Conservation (phyloP, 1,284 basidiomycete species). For the Cerrena zonata region DNA sequence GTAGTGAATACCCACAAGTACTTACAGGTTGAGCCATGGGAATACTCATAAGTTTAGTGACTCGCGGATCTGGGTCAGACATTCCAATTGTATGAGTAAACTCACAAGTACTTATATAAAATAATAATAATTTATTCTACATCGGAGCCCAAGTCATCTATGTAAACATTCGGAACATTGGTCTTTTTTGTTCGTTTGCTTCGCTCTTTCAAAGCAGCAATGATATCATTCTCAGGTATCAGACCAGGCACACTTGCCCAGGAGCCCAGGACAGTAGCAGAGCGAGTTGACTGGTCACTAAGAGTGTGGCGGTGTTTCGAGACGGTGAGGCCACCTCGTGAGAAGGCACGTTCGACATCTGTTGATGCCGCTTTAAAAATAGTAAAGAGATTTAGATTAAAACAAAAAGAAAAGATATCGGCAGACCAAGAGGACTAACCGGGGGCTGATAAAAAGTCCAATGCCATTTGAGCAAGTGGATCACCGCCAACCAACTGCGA, state of each 20-base stretch:
- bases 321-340: not conserved
- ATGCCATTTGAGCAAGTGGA: too few species aligned
- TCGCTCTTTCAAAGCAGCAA: not conserved
- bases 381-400: not conserved
- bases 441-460: too few species aligned
- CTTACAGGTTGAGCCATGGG: too few species aligned
- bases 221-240: not conserved
- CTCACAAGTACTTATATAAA: too few species aligned
- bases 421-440: not conserved
- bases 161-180: not conserved
- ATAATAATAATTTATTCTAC: too few species aligned
- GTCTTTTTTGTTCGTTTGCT: not conserved
- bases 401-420: not conserved
- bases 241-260: not conserved
- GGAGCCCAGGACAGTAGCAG: not conserved
- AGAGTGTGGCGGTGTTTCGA: not conserved
- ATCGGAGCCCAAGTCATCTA: not conserved
- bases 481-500: too few species aligned
- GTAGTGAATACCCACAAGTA: too few species aligned
- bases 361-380: not conserved
- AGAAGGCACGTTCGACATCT: not conserved
- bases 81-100: too few species aligned
- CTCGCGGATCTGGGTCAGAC: too few species aligned
- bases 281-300: not conserved
- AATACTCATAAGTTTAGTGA: too few species aligned